These are phyloP conservation scores for Diplocarpon mali DNA, from an alignment of 2,329 filamentous ascomycete genomes.

Conservation along the genomic window DNA sequence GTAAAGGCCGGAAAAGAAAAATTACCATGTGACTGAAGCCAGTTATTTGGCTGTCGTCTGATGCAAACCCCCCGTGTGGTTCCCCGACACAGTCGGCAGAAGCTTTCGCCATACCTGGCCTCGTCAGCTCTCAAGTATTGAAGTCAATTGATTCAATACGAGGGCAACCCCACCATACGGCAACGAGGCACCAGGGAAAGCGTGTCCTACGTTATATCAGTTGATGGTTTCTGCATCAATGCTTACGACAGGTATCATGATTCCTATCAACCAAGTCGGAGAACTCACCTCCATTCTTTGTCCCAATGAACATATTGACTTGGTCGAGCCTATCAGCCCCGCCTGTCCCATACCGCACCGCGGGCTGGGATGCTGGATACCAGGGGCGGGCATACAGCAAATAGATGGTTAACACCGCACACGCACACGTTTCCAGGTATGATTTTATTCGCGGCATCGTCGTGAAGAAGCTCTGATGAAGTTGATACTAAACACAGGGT, in stretches of 20 bases:
- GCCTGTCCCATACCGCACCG: no score
- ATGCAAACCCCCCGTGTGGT: conserved; percentile 36
- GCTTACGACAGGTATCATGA: no score
- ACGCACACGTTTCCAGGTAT: no score
- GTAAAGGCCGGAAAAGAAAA: not conserved
- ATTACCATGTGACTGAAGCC: conserved; percentile 35
- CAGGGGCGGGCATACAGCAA: no score
- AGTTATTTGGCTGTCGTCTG: conserved; percentile 36
- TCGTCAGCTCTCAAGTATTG: conserved; percentile 18
- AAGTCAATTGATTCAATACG: not conserved
- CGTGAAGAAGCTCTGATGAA: no score
- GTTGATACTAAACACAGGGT: no score
- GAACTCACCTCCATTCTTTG: conserved; percentile 35
- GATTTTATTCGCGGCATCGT: no score
- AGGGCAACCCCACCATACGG: conserved; percentile 29
- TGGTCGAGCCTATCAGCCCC: not conserved
- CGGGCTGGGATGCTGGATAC: no score
- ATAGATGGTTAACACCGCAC: no score
- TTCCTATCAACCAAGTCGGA: not conserved
- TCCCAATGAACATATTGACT: conserved; percentile 41
- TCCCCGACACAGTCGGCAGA: conserved; percentile 40
- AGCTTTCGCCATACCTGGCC: conserved; percentile 40
- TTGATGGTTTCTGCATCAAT: no score
- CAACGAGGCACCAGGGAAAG: conserved; percentile 42
- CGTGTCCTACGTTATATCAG: conserved; percentile 30